Base-by-base conservation (phyloP, 768 basidiomycete genomes). In the Auricularia heimuer region DNA sequence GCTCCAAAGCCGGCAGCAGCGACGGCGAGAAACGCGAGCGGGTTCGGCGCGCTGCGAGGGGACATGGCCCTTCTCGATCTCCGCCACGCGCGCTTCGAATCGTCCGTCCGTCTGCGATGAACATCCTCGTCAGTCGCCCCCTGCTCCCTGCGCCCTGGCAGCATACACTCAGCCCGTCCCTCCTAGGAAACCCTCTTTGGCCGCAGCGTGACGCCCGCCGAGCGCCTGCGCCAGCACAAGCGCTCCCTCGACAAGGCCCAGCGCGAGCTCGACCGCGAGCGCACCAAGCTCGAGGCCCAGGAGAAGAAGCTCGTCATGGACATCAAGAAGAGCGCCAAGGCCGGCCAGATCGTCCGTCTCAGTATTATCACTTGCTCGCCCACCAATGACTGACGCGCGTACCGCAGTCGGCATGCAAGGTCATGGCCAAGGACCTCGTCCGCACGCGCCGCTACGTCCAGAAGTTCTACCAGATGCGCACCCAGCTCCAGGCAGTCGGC, bases 401-500 rank as follows among this genome's bases (percentile, higher is more conserved):
- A 29, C 66, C 37, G 10, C 76, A 98, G 96, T 94, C 93, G 73
- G 94, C 96, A 24, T 98, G 95, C 81, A 98, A 98, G 82, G 90
- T 98, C 68, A 97, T 98, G 90, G 97, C 97, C 33, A 98, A 97
- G 76, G 97, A 99, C 74, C 88, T 99, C 65, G 94, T 98, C 68
- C 86, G 97, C 68, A 98, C 96, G 11, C 83, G 97, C 61, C 85
- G 91, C 71, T 98, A 99, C 73, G 82, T 94, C 33, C 94, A 98
- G 77, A 98, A 98, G 75, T 99, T 99, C 81, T 92, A 97, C 73
- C 93, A 95, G 73, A 98, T 99, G 96, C 85, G 92, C 65, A 98
- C 97, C 2, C 97, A 98, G 73, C 83, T 99, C 1, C 97, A 99
- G 76, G 97, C 96, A 4, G 92, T 99, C 51, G 87, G 90, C 11